Conservation (phyloP, 768 basidiomycete species). For the Amanita pallidorosea region DNA sequence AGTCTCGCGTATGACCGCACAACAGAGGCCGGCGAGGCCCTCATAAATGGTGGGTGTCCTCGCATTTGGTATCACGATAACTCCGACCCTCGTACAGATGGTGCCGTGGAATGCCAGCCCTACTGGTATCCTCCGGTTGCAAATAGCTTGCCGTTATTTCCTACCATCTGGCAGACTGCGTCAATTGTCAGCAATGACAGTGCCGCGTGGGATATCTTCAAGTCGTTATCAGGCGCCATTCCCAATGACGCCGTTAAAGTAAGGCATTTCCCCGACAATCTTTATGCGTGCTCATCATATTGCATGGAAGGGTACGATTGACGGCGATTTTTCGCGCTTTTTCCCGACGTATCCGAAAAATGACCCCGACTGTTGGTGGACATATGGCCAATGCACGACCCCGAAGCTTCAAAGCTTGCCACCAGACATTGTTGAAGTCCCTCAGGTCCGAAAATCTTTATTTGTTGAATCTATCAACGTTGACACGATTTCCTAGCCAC, state of each 20-base stretch:
- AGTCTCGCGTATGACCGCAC: slow-evolving; percentile 18
- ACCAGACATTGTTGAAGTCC: slow-evolving; percentile 32
- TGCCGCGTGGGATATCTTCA: slow-evolving; percentile 32
- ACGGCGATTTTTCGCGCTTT: slow-evolving; percentile 18
- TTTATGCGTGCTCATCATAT: not conserved
- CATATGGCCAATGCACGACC: slow-evolving; percentile 27
- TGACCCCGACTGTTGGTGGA: slow-evolving; percentile 51
- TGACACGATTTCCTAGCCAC: slow-evolving; percentile 23
- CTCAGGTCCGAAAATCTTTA: slow-evolving; percentile 27
- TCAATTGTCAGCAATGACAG: slow-evolving; percentile 30
- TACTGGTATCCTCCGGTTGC: slow-evolving; percentile 30
- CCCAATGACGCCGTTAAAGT: slow-evolving; percentile 40
- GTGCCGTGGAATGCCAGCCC: slow-evolving; percentile 26
- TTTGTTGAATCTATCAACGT: not conserved
- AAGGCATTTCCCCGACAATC: not conserved
- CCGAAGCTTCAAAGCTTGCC: slow-evolving; percentile 36
- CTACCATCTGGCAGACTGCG: slow-evolving; percentile 33
- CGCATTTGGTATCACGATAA: not conserved
- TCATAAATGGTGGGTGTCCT: slow-evolving; percentile 22
- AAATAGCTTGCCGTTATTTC: slow-evolving; percentile 25
- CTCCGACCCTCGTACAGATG: slow-evolving; percentile 13
- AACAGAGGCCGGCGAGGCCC: slow-evolving; percentile 22
- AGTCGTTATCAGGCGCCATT: slow-evolving; percentile 27
- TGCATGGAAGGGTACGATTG: slow-evolving; percentile 12
- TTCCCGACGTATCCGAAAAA: slow-evolving; percentile 21